phyloP scores from a whole-genome alignment of 352 stramenopile species.

The Peronospora destructor region DNA sequence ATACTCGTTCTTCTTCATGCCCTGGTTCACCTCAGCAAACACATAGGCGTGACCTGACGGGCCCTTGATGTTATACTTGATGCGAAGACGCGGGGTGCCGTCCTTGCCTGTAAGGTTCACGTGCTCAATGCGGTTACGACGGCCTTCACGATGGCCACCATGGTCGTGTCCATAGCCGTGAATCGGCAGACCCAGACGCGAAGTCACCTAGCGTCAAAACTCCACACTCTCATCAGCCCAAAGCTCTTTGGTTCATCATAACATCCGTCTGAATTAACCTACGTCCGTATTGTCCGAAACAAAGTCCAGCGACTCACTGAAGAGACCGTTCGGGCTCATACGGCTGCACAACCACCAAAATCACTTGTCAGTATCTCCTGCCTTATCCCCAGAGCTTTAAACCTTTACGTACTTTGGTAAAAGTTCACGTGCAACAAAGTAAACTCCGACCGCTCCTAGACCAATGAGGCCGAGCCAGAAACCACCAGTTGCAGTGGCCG shows the following conservation, averaged over 20 bases:
- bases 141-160: constrained; percentile 87
- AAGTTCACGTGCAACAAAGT: constrained; percentile 90
- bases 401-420: constrained; percentile 70
- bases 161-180: constrained; percentile 93
- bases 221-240: constrained; percentile 3
- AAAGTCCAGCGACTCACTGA: constrained; percentile 67
- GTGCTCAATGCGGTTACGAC: constrained; percentile 93
- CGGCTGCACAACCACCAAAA: constrained; percentile 32
- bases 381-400: constrained; percentile 1
- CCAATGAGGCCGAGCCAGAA: constrained; percentile 85
- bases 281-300: constrained; percentile 68
- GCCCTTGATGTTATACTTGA: constrained; percentile 94
- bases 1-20: constrained; percentile 92
- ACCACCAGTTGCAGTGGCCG: constrained; percentile 77
- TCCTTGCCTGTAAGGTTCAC: constrained; percentile 89
- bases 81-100: constrained; percentile 70
- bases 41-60: constrained; percentile 83
- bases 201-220: constrained; percentile 44
- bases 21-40: constrained; percentile 89
- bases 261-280: constrained; percentile 9
- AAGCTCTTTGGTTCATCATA: not conserved
- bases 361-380: constrained; percentile 4
- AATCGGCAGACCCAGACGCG: constrained; percentile 82
- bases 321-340: constrained; percentile 82
- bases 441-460: constrained; percentile 83